Evolutionary conservation across 179 eudicot species (phyloP).

Genomic region (Heliamphora pulchella): DNA sequence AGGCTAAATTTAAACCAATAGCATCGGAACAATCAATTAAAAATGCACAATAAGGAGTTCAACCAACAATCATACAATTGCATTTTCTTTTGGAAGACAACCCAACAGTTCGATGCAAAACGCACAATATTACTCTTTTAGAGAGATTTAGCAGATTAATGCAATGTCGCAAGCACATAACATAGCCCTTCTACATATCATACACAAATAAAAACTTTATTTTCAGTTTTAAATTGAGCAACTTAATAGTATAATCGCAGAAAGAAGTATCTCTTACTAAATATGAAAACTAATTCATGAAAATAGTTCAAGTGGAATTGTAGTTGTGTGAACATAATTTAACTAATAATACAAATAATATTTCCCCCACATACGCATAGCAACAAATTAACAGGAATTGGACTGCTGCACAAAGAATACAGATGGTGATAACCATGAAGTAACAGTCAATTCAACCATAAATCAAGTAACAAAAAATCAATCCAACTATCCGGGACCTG

Average conservation of each 20-base stretch:
- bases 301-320: background rate
- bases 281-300: background rate
- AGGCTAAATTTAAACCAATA: background rate
- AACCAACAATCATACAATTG: background rate
- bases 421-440: background rate
- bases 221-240: background rate
- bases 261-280: background rate
- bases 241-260: background rate
- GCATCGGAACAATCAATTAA: background rate
- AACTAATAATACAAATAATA: background rate
- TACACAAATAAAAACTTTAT: background rate
- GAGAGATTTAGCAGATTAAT: background rate
- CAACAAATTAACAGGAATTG: background rate
- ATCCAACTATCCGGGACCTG: background rate
- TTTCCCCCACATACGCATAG: background rate
- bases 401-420: background rate
- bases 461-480: background rate
- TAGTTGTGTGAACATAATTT: background rate
- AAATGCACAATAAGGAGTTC: background rate
- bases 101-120: background rate
- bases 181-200: background rate
- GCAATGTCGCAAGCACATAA: background rate
- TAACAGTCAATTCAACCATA: background rate
- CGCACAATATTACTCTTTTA: background rate
- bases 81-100: too few species aligned